A percentile compares a stretch with the other conserved stretches of the same genome.
Conservation (phyloP, 1,284 basidiomycete species). For the Coriolopsis trogii region DNA sequence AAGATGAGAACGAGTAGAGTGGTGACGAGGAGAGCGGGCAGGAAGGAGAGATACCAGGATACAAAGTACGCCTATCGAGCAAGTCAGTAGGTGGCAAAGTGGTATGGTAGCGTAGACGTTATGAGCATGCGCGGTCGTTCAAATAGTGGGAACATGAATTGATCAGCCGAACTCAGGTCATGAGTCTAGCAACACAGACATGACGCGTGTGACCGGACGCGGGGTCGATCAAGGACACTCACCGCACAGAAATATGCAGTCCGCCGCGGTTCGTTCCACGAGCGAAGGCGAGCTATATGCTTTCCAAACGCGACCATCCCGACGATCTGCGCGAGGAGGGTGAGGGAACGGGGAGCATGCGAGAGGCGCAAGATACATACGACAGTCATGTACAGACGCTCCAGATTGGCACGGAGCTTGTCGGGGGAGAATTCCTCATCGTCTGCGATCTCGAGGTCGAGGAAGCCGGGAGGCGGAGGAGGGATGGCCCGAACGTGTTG, state of each 20-base stretch:
- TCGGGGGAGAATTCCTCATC: constrained; percentile 51
- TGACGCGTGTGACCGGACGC: too few relatives aligned
- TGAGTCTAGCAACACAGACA: too few relatives aligned
- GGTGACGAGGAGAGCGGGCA: constrained; percentile 39
- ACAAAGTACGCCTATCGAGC: constrained; percentile 41
- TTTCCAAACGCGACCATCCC: constrained; percentile 45
- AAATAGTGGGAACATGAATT: too few relatives aligned
- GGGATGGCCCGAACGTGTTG: constrained; percentile 40
- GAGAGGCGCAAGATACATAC: constrained; percentile 22
- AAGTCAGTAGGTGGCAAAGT: too few relatives aligned
- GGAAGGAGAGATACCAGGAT: constrained; percentile 45
- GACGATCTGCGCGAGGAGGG: constrained; percentile 36
- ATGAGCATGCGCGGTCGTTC: too few relatives aligned
- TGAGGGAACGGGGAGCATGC: background rate
- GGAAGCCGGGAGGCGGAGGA: constrained; percentile 28
- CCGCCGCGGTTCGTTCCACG: constrained; percentile 51
- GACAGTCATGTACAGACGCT: constrained; percentile 51
- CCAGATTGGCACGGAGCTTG: constrained; percentile 51
- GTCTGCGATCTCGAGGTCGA: constrained; percentile 47
- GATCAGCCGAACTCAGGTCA: too few relatives aligned
- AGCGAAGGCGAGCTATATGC: constrained; percentile 50
- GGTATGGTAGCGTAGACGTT: too few relatives aligned
- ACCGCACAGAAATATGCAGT: constrained; percentile 44
- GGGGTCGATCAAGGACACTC: constrained; percentile 8
- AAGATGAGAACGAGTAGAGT: constrained; percentile 46